Percentiles rank a stretch among this genome's conserved stretches.
Conservation (phyloP, 805 yeast genomes). For the Lachancea lanzarotensis region DNA sequence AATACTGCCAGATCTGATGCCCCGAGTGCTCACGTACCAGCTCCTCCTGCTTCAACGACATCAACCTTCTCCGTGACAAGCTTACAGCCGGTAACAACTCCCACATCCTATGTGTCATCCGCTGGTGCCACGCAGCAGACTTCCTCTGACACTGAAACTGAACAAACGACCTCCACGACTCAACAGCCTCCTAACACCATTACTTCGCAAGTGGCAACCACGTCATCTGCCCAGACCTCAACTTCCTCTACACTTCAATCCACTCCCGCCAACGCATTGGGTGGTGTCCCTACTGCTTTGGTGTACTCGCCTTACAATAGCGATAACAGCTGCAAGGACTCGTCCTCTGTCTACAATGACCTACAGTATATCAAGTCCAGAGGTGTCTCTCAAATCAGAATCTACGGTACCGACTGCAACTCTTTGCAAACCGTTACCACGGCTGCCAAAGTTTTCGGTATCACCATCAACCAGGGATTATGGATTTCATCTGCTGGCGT, state of each 20-base stretch:
- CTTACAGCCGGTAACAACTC: not conserved
- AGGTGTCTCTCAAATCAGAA: conserved; percentile 61
- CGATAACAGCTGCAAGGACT: conserved; percentile 61
- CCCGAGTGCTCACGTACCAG: conserved; percentile 12
- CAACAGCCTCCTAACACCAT: not conserved
- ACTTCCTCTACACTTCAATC: conserved; percentile 10
- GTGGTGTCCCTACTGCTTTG: conserved; percentile 48
- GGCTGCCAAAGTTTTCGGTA: conserved; percentile 49
- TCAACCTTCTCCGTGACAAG: not conserved
- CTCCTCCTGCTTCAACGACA: conserved; percentile 7
- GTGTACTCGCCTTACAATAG: conserved; percentile 76
- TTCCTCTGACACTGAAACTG: not conserved
- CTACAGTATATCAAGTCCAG: conserved; percentile 48
- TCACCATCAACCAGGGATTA: conserved; percentile 78
- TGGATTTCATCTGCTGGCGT: conserved; percentile 67
- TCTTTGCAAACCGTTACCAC: conserved; percentile 61
- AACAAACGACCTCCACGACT: not conserved
- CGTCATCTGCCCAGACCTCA: conserved; percentile 21
- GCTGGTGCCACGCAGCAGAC: not conserved
- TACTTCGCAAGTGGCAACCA: conserved; percentile 5
- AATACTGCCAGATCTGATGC: not conserved
- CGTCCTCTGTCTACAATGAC: conserved; percentile 50
- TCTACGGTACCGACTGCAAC: conserved; percentile 85
- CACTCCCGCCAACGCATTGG: conserved; percentile 20
- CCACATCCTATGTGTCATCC: not conserved